Percentiles rank a stretch among this genome's conserved stretches.
Conservation (phyloP, 352 stramenopile genomes). For the Chrysophaeum taylorii region DNA sequence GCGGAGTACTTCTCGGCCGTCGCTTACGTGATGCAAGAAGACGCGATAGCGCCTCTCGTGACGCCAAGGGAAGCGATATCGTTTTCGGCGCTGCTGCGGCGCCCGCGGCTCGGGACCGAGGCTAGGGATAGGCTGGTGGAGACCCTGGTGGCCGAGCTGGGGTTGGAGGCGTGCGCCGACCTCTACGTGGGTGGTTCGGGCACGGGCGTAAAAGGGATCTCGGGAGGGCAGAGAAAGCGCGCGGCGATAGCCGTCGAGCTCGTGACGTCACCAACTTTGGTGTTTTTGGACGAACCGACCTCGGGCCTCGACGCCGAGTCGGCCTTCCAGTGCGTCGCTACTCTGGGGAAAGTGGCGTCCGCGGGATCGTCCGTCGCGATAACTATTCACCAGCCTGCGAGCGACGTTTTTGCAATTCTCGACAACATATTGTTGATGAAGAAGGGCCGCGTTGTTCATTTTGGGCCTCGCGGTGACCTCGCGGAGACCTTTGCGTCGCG, state of each 20-base stretch:
- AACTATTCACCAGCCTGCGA: conserved; percentile 57
- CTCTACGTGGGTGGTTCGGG: conserved; percentile 20
- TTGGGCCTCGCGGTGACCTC: conserved; percentile 31
- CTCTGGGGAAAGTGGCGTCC: conserved; percentile 50
- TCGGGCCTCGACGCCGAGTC: conserved; percentile 54
- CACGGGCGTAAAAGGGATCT: conserved; percentile 59
- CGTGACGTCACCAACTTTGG: conserved; percentile 49
- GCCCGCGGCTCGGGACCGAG: not conserved
- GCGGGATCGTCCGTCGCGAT: conserved; percentile 49
- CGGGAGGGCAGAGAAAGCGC: conserved; percentile 62
- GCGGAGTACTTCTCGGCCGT: conserved; percentile 21
- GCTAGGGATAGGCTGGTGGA: conserved; percentile 20
- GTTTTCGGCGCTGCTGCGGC: conserved; percentile 50
- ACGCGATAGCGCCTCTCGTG: conserved; percentile 54
- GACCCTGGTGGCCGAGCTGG: conserved; percentile 23
- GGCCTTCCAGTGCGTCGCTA: conserved; percentile 51
- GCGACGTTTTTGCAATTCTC: conserved; percentile 53
- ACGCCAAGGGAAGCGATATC: conserved; percentile 55
- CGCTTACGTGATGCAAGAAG: conserved; percentile 48
- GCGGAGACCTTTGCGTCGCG: conserved; percentile 33
- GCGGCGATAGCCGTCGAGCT: conserved; percentile 67
- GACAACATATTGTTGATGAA: conserved; percentile 45
- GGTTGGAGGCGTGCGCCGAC: conserved; percentile 26
- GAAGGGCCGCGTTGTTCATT: conserved; percentile 40
- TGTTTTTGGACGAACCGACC: conserved; percentile 65